Conservation (phyloP, 768 basidiomycete species). For the Chiua virens region DNA sequence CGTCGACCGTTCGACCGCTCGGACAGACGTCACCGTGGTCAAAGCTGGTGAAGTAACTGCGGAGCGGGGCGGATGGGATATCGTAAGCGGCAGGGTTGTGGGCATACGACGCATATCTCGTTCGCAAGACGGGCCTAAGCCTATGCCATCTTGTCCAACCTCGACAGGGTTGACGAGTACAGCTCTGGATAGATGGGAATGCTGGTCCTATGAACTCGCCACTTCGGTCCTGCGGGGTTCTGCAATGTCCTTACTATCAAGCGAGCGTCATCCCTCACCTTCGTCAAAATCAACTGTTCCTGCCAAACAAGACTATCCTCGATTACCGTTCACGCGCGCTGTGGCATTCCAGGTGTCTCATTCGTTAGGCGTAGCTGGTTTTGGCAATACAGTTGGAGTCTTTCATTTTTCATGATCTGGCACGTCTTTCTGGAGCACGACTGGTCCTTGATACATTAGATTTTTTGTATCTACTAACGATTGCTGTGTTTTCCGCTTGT, state of each 20-base stretch:
- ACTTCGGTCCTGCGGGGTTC: constrained; percentile 49
- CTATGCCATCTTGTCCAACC: constrained; percentile 9
- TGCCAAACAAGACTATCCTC: constrained; percentile 37
- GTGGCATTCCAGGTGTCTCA: constrained; percentile 54
- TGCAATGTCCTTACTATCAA: constrained; percentile 47
- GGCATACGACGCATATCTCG: constrained; percentile 72
- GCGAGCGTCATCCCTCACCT: constrained; percentile 13
- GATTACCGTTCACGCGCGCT: constrained; percentile 80
- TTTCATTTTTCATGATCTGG: constrained; percentile 25
- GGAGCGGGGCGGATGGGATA: constrained; percentile 81
- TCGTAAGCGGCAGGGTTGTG: constrained; percentile 52
- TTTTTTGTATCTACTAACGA: constrained; percentile 17
- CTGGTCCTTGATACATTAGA: neutral
- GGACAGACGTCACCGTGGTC: constrained; percentile 53
- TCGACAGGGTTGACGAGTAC: constrained; percentile 54
- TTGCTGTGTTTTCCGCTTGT: constrained; percentile 13
- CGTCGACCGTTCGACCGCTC: constrained; percentile 35
- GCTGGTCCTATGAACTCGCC: constrained; percentile 74
- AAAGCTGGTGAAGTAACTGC: constrained; percentile 56
- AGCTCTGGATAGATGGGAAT: constrained; percentile 78
- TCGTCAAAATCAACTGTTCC: constrained; percentile 1
- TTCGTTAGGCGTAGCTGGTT: constrained; percentile 63
- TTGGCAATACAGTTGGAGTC: constrained; percentile 63
- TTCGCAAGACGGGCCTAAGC: constrained; percentile 32
- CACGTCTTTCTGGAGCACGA: neutral